Base-by-base conservation (phyloP, 306 rosid species). In the Carpinus fangiana region DNA sequence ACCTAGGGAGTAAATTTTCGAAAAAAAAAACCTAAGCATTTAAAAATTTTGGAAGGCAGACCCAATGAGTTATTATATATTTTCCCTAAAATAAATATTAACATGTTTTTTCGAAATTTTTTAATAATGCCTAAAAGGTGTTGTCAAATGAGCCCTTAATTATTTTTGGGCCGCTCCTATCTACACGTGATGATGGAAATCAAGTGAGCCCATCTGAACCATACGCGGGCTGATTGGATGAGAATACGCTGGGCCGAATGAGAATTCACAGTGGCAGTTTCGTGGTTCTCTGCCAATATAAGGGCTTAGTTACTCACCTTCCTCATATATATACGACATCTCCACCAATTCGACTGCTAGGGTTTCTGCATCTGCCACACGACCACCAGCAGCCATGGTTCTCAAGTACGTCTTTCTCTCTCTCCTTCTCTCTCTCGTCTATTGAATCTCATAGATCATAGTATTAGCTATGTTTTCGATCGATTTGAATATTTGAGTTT, bases 311-410 rank as follows among this genome's bases (percentile, higher is more conserved):
- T 78, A 57, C 21, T 2, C 57, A 21, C 18, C 31, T 2, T 54
- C 56, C 2, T 12, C 68, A 36, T 88, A 72, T 85, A 85, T 71
- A 79, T 57, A 7, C 51, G 16, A 54, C 18, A 26, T 45, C 7
- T 8, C 6, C 5, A 2, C 18, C 9, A 2, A 0, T 18, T 31
- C 2, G 2, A 28, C 0, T 60, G 51, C 81, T 89, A 79, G 91
- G 96, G 93, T 89, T 87, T 34, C 47, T 13, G 20, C 68, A 69
- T 11, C 74, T 31, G 28, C 76, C 9, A 11, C 18, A 45, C 8
- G 64, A 28, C 62, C 28, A 82, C 43, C 78, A 68, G 82, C 87
- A 75, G 87, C 88, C 85, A 92, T 92, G 97, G 96, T 92, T 86
- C 91, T 92, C 85, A 92, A 92, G 97, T 90, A 51, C 7, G 89